A percentile compares a stretch with the other conserved stretches of the same genome.
phyloP scores from a whole-genome alignment of 192 early-diverging fungal species.

The Coemansia sp. region DNA sequence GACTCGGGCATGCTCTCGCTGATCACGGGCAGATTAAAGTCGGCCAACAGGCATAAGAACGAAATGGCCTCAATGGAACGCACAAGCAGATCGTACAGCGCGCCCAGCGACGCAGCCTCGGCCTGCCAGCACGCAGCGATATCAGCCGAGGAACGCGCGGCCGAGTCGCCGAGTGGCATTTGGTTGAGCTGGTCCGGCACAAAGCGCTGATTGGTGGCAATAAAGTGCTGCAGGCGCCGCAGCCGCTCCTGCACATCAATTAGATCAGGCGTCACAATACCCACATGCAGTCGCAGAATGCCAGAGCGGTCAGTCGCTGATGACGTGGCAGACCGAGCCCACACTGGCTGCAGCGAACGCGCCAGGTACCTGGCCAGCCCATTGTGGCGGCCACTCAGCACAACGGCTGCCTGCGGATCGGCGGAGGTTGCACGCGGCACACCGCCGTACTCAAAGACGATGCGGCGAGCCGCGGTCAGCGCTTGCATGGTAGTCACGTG shows the following conservation, averaged over 20 bases:
- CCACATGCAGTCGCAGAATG: conserved; percentile 25
- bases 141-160: conserved; percentile 27
- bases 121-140: conserved; percentile 54
- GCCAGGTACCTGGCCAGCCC: conserved; percentile 74
- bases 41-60: conserved; percentile 62
- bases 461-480: conserved; percentile 19
- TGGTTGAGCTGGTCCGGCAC: conserved; percentile 51
- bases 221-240: conserved; percentile 49
- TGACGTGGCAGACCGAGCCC: conserved; percentile 54
- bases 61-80: conserved; percentile 64
- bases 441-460: conserved; percentile 51
- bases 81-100: conserved; percentile 57
- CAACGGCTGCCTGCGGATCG: no score
- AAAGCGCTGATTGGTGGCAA: conserved; percentile 53
- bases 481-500: conserved; percentile 26
- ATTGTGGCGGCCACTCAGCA: conserved; percentile 69
- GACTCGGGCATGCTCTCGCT: conserved; percentile 46
- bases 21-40: conserved; percentile 61
- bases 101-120: conserved; percentile 60
- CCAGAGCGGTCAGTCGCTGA: neutral
- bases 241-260: conserved; percentile 47
- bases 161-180: conserved; percentile 42
- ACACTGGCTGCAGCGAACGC: conserved; percentile 69
- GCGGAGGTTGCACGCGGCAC: no score
- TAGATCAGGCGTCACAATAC: conserved; percentile 35